Percentiles rank a stretch among this genome's conserved stretches.
phyloP scores from a whole-genome alignment of 345 rosid species.

The Boechera retrofracta region DNA sequence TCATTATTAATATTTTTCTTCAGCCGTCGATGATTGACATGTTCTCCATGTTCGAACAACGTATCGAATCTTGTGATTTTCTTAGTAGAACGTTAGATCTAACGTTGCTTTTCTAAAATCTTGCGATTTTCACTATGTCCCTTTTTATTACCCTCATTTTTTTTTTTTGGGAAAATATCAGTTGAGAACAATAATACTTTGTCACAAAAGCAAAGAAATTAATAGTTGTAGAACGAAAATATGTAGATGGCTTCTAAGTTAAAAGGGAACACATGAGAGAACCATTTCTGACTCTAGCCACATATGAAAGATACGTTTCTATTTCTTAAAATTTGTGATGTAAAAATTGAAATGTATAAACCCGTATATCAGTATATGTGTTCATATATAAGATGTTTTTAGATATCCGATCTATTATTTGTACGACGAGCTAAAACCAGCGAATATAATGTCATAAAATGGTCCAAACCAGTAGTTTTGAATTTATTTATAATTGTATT shows the following conservation, averaged over 20 bases:
- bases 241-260: neutral
- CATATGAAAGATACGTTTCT: neutral
- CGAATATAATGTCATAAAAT: neutral
- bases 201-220: conserved; percentile 10
- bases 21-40: conserved; percentile 42
- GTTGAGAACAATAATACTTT: neutral
- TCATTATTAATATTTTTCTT: conserved; percentile 6
- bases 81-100: conserved; percentile 15
- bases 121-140: neutral
- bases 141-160: neutral
- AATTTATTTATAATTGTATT: conserved; percentile 1
- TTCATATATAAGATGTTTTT: neutral
- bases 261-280: conserved; percentile 5
- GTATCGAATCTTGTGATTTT: conserved; percentile 38
- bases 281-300: neutral
- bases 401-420: neutral
- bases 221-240: neutral
- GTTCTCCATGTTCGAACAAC: conserved; percentile 44
- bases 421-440: conserved; percentile 7
- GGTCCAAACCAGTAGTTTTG: neutral
- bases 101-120: conserved; percentile 13
- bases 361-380: neutral
- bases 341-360: no score
- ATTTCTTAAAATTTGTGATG: neutral
- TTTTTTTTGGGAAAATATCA: neutral